Evolutionary conservation across 306 rosid species (phyloP), one percentile per base, ranked within the genome.

Genomic region (Medicago ruthenica): DNA sequence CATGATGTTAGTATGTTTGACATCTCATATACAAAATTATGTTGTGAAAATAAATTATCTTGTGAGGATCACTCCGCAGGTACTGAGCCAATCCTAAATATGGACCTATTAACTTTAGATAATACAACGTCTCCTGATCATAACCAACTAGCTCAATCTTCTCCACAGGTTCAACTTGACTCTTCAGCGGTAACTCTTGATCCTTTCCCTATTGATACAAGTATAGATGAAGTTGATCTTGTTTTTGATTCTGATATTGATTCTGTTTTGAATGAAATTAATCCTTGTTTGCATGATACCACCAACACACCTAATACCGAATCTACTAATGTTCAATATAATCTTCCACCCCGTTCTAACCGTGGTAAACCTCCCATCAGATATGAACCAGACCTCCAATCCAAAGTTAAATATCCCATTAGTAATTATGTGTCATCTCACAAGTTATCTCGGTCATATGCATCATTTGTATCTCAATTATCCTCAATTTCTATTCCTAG

Each of bases 11-110:
- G 45, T 8, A 41, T 41, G 45, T 41, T 41, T 41, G 45, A 41
- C 45, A 41, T 41, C 10, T 44, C 50, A 44, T 1, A 44, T 11
- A 10, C 4, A 44, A 21, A 21, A 21, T 0, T 21, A 21, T 21
- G 1, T 21, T 21, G 22, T 21, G 22, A 21, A 21, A 21, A 21
- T 21, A 44, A 44, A 12, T 44, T 44, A 44, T 44, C 50, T 44
- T 44, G 57, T 50, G 20, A 14, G 57, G 57, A 50, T 50, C 50
- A 44, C 57, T n/a, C 20, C 17, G 57, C 57, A 50, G 57, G 57
- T 15, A 50, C 20, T 50, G 57, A 50, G 20, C 57, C 21, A n/a
- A n/a, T 50, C 57, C 57, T 7, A 50, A 50, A 50, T 50, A 50
- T 50, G 57, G 57, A 50, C 2, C 17, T n/a, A 5, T 15, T 15